Evolutionary conservation across 2,329 filamentous ascomycete genomes (phyloP).

Genomic region (Verticillium zaregamsianum): DNA sequence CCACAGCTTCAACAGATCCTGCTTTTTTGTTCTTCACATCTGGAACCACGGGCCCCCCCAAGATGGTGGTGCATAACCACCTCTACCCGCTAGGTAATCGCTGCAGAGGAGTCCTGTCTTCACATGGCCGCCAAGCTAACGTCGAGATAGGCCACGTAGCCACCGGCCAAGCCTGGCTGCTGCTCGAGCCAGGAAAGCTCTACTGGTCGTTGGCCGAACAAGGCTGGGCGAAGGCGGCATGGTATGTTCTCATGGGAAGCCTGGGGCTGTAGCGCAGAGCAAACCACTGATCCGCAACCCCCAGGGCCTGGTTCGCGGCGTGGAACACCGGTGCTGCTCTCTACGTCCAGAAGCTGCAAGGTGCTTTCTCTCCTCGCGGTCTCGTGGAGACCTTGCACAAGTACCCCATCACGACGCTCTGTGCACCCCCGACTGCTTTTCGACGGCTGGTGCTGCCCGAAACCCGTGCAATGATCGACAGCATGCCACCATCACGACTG

Average conservation of each 20-base stretch:
- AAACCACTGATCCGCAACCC: too few species aligned
- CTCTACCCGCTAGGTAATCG: background rate
- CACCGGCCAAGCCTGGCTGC: background rate
- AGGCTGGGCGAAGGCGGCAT: constrained; percentile 1
- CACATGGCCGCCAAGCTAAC: background rate
- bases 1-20: background rate
- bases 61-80: constrained; percentile 1
- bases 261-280: too few species aligned
- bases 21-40: background rate
- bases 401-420: constrained; percentile 1
- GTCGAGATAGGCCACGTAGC: background rate
- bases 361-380: background rate
- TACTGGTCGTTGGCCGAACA: constrained; percentile 1
- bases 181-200: background rate
- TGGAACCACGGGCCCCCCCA: background rate
- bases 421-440: background rate
- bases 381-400: background rate
- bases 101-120: too few species aligned
- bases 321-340: constrained; percentile 1
- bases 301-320: background rate
- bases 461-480: background rate
- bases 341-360: background rate
- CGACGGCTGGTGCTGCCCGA: background rate
- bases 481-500: background rate
- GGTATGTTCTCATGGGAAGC: background rate